These are phyloP conservation scores for Misopates orontium DNA, from an alignment of 257 asterid species.

Conservation along the genomic window DNA sequence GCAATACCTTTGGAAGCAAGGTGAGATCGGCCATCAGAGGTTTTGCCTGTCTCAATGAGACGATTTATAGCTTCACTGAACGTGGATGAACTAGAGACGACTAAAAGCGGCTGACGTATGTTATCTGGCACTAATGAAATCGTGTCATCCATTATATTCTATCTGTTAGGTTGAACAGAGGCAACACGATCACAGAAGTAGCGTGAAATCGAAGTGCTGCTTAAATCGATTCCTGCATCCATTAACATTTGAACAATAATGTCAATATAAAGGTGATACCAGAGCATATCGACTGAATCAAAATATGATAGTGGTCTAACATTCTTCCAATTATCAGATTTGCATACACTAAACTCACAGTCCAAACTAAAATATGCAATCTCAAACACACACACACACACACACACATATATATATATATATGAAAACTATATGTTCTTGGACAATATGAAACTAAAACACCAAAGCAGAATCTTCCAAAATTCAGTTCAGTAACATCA, in stretches of 20 bases:
- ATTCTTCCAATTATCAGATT: no score
- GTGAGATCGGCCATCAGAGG: slow-evolving; percentile 53
- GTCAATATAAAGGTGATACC: slow-evolving; percentile 4
- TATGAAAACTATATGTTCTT: no score
- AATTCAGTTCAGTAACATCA: no score
- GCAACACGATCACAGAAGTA: background rate
- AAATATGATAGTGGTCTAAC: no score
- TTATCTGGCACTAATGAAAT: slow-evolving; percentile 33
- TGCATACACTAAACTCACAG: no score
- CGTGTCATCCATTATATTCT: slow-evolving; percentile 35
- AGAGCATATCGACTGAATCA: no score
- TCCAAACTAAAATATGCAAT: no score
- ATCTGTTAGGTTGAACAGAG: slow-evolving; percentile 7
- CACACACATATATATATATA: no score
- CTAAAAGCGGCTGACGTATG: slow-evolving; percentile 38
- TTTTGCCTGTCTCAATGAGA: slow-evolving; percentile 60
- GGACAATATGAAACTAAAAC: no score
- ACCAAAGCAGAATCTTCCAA: no score
- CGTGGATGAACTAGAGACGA: slow-evolving; percentile 38
- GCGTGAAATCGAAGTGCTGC: background rate
- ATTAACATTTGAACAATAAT: slow-evolving; percentile 3
- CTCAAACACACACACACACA: no score
- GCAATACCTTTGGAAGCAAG: slow-evolving; percentile 54
- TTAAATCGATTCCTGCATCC: slow-evolving; percentile 25
- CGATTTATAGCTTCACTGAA: slow-evolving; percentile 50